Conservation (phyloP, 805 yeast genomes). For the Spathaspora sp. region DNA sequence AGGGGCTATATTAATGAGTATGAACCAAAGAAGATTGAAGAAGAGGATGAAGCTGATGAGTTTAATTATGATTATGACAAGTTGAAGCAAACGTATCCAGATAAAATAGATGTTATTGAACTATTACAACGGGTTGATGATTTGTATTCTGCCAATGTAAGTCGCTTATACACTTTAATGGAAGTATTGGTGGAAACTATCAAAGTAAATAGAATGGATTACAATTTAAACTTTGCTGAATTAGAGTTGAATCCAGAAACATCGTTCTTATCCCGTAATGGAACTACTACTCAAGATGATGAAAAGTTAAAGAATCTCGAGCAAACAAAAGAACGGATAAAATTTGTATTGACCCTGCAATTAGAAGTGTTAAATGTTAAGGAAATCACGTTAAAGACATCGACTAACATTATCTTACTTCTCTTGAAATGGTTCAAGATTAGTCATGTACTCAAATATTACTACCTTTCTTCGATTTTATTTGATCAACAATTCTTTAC, state of each 20-base stretch:
- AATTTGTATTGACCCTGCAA: conserved; percentile 31
- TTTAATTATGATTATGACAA: conserved; percentile 26
- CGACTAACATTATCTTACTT: conserved; percentile 48
- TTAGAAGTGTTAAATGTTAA: conserved; percentile 58
- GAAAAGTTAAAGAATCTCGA: conserved; percentile 5
- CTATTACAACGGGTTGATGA: conserved; percentile 55
- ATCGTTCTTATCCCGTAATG: conserved; percentile 16
- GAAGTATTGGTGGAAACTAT: conserved; percentile 62
- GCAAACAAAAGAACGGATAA: conserved; percentile 15
- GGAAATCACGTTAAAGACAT: conserved; percentile 58
- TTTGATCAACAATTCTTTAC: conserved; percentile 65
- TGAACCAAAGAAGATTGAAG: background rate
- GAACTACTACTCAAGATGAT: conserved; percentile 8
- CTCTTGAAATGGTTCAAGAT: conserved; percentile 75
- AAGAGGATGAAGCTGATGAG: background rate
- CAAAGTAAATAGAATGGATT: conserved; percentile 45
- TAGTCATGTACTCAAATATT: conserved; percentile 75
- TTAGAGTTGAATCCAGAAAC: conserved; percentile 31
- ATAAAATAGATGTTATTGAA: conserved; percentile 29
- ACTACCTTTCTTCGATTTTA: conserved; percentile 64
- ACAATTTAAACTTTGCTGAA: conserved; percentile 32
- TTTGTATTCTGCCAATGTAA: conserved; percentile 52
- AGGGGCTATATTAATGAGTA: conserved; percentile 43
- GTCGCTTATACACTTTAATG: conserved; percentile 59
- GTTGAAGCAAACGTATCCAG: conserved; percentile 26